Evolutionary conservation across 78 protist genomes (phyloP), one percentile per base, ranked within the genome.

Genomic region (slime mould (Dictyostelium discoideum)): DNA sequence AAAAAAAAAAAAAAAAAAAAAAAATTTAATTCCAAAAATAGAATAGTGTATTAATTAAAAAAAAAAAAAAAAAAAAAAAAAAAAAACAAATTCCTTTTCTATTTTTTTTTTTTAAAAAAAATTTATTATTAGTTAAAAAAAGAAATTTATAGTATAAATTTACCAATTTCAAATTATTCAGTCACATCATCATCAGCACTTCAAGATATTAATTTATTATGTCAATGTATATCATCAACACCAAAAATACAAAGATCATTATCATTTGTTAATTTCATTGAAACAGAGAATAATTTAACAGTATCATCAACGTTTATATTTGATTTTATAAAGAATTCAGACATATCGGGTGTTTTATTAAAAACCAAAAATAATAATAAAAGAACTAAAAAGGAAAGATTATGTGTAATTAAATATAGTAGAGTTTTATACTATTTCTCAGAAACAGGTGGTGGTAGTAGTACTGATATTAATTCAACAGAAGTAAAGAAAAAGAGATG

Each of bases 381-480:
- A 73, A 26, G 54, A 24, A 80, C 94, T 0, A 81, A 80, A 44
- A 74, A 89, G 26, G 94, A 89, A 24, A 78, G 94, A 80, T 9
- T 89, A 6, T 79, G 86, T 81, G 46, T 63, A 18, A 89, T 89
- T 22, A 89, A 89, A 48, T 89, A 89, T 69, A 22, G 67, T 32
- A 89, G 94, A 89, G 73, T 89, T 18, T 24, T 89, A 18, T 89
- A 80, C 69, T 89, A 89, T 32, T 89, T 57, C 50, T 79, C 94
- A 16, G 77, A 69, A 1, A 74, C 72, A 46, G 44, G 78, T 29
- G 84, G 76, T 39, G 20, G 44, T 10, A 20, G 29, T 84, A 37
- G 22, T 6, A 65, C 44, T 13, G 22, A 8, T 37, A 8, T 20
- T 16, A 40, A 13, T 24, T 63, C n/a, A 10, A 39, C 24, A 20